These are phyloP conservation scores for Mikania micrantha DNA, from an alignment of 129 eudicot species.

Conservation along the genomic window DNA sequence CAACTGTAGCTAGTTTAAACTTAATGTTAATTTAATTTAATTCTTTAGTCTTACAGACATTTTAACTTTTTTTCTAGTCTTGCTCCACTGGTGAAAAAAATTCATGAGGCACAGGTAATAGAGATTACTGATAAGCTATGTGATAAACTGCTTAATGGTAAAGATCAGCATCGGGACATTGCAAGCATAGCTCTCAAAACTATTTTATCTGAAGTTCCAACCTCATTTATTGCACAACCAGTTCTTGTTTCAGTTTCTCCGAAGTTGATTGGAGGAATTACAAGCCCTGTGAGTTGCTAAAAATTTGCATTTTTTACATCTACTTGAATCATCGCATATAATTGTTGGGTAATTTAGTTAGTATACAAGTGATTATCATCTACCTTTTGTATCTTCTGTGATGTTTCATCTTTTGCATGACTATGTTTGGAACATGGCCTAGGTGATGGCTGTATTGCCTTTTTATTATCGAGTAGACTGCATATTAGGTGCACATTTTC, in stretches of 20 bases:
- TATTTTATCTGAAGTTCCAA: conserved; percentile 80
- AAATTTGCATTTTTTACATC: neutral
- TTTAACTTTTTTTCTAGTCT: conserved; percentile 44
- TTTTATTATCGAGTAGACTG: neutral
- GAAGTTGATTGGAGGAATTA: conserved; percentile 76
- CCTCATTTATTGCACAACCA: conserved; percentile 56
- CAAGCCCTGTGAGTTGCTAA: conserved; percentile 55
- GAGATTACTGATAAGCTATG: conserved; percentile 87
- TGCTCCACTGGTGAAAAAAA: conserved; percentile 90
- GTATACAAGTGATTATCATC: neutral
- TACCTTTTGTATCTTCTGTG: neutral
- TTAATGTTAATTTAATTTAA: neutral
- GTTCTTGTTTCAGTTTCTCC: conserved; percentile 83
- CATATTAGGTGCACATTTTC: neutral
- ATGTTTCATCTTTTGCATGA: neutral
- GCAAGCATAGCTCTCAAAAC: conserved; percentile 99
- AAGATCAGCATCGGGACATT: conserved; percentile 91
- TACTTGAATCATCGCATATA: neutral
- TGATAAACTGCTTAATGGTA: conserved; percentile 80
- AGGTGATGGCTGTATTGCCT: neutral
- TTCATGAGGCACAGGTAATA: conserved; percentile 62
- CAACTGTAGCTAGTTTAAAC: neutral
- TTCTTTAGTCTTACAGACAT: conserved; percentile 8
- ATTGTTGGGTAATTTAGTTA: conserved; percentile 8
- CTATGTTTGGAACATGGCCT: neutral